Percentiles rank a stretch among this genome's conserved stretches.
phyloP scores from a whole-genome alignment of 164 flowering plant species.

The Vitis rupestris region DNA sequence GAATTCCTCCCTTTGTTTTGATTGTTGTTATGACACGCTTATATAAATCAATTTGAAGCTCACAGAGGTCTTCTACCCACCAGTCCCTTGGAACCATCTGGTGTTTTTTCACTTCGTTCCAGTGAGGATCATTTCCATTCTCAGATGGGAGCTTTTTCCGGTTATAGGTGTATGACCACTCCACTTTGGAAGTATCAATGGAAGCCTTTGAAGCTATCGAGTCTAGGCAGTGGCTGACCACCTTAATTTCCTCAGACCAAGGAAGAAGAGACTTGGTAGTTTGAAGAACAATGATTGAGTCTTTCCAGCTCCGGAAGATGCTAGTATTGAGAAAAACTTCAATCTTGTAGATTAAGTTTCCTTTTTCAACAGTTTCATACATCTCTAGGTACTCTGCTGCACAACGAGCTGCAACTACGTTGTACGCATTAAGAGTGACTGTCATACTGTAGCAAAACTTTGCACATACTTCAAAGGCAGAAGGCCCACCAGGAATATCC shows the following conservation, averaged over 20 bases:
- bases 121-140: slow-evolving; percentile 41
- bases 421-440: slow-evolving; percentile 77
- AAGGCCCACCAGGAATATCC: slow-evolving; percentile 82
- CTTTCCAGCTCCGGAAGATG: slow-evolving; percentile 78
- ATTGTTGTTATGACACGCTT: slow-evolving; percentile 57
- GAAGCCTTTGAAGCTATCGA: slow-evolving; percentile 69
- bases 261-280: slow-evolving; percentile 54
- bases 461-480: slow-evolving; percentile 80
- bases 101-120: slow-evolving; percentile 49
- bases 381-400: slow-evolving; percentile 82
- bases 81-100: slow-evolving; percentile 66
- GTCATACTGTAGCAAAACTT: slow-evolving; percentile 84
- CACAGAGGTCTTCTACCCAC: slow-evolving; percentile 88
- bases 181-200: slow-evolving; percentile 62
- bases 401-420: slow-evolving; percentile 74
- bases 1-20: slow-evolving; percentile 42
- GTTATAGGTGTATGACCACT: slow-evolving; percentile 80
- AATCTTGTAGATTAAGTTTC: slow-evolving; percentile 71
- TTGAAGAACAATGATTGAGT: slow-evolving; percentile 75
- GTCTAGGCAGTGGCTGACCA: slow-evolving; percentile 64
- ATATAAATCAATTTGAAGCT: slow-evolving; percentile 60
- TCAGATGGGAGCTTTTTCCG: slow-evolving; percentile 59
- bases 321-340: slow-evolving; percentile 77
- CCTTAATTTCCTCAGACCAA: slow-evolving; percentile 67
- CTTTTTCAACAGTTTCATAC: slow-evolving; percentile 71